Evolutionary conservation across 2,329 filamentous ascomycete genomes (phyloP).

Genomic region (Curvularia verruculosa): DNA sequence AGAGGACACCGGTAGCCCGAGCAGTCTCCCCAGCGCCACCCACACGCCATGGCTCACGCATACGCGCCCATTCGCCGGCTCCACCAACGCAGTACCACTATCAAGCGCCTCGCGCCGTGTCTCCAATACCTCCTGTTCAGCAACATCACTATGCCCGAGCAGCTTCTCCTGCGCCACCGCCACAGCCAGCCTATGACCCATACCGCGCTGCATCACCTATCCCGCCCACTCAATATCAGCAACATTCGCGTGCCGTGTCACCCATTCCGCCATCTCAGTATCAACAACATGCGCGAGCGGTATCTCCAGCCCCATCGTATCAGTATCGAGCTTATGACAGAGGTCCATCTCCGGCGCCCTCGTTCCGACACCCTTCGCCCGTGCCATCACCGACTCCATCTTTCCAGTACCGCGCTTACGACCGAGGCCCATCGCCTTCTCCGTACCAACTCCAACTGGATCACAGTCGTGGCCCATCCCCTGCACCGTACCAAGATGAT

Average conservation of each 20-base stretch:
- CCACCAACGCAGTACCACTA: slow-evolving; percentile 29
- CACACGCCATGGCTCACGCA: slow-evolving; percentile 32
- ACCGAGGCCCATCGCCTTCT: slow-evolving; percentile 51
- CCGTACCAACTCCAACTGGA: slow-evolving; percentile 26
- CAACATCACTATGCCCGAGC: slow-evolving; percentile 31
- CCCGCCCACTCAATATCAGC: slow-evolving; percentile 25
- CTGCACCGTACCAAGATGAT: slow-evolving; percentile 11
- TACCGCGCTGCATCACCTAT: slow-evolving; percentile 33
- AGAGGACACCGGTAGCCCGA: slow-evolving; percentile 42
- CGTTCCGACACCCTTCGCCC: slow-evolving; percentile 35
- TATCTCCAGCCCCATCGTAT: slow-evolving; percentile 37
- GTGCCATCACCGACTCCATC: slow-evolving; percentile 43
- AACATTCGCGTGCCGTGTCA: slow-evolving; percentile 42
- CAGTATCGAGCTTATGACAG: slow-evolving; percentile 33
- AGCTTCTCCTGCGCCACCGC: slow-evolving; percentile 39
- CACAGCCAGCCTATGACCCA: slow-evolving; percentile 27
- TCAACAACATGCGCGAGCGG: slow-evolving; percentile 39
- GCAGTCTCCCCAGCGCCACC: slow-evolving; percentile 50
- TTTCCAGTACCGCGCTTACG: slow-evolving; percentile 45
- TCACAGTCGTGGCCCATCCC: neutral
- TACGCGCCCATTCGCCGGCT: slow-evolving; percentile 36
- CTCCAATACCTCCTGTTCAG: slow-evolving; percentile 40
- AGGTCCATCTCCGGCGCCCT: slow-evolving; percentile 41
- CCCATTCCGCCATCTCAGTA: slow-evolving; percentile 36
- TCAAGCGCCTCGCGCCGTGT: slow-evolving; percentile 24